These are phyloP conservation scores for Acanthamoeba triangularis DNA, from an alignment of 208 protist genomes.

Conservation along the genomic window DNA sequence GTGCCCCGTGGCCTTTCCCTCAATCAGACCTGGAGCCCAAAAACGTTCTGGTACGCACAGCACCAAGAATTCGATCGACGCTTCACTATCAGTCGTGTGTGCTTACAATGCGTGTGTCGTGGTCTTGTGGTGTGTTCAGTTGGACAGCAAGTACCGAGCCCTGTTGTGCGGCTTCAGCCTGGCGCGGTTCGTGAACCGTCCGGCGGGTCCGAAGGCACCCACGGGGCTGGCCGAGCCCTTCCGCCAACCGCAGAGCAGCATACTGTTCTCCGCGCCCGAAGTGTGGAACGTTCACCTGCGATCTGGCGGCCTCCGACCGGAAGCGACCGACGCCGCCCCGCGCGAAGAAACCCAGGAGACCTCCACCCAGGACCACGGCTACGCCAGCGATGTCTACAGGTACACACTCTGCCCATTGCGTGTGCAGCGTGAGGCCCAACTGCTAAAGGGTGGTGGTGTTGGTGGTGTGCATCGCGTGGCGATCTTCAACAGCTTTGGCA, in stretches of 20 bases:
- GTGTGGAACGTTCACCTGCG: conserved; percentile 14
- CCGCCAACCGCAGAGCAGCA: neutral
- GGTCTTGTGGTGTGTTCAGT: neutral
- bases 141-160: conserved; percentile 12
- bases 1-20: neutral
- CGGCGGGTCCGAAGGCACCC: neutral
- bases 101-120: neutral
- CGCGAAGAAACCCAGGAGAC: neutral
- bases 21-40: neutral
- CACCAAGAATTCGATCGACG: neutral
- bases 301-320: neutral
- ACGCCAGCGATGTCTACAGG: conserved; percentile 14
- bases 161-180: conserved; percentile 16
- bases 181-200: neutral
- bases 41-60: neutral
- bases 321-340: neutral
- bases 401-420: neutral
- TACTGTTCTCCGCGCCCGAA: conserved; percentile 2
- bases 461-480: neutral
- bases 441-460: too few species aligned
- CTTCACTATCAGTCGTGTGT: neutral
- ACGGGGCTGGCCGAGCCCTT: neutral
- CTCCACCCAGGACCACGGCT: neutral
- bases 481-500: neutral
- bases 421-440: too few species aligned